Evolutionary conservation across 1,284 basidiomycete genomes (phyloP), one percentile per base, ranked within the genome.

Genomic region (Amylostereum areolatum): DNA sequence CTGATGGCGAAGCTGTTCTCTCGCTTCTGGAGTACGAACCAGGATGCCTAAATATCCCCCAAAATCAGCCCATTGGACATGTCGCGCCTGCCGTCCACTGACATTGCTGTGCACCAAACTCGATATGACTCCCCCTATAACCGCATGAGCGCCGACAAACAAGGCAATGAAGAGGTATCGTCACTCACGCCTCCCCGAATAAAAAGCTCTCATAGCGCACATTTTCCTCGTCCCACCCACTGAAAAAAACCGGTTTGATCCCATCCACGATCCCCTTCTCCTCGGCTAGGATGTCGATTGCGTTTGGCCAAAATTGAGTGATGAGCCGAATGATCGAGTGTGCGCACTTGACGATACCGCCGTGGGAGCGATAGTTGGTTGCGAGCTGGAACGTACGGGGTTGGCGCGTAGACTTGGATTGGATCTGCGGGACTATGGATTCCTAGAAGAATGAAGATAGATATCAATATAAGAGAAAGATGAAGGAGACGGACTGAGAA

Each of bases 81-180:
- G n/a, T n/a, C n/a, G n/a, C n/a, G n/a, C n/a, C n/a, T n/a, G n/a
- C n/a, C n/a, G n/a, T n/a, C n/a, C 9, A 18, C 45, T 11, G 11
- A 83, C 84, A 87, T 66, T 87, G 85, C 33, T 80, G 64, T 0
- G 84, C 83, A 1, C 85, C 85, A 30, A 87, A 79, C 55, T 85
- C 82, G 10, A 85, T 75, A 1, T 68, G 71, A 49, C 65, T 69
- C 10, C 72, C 24, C 27, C 27, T 41, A 11, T 10, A 9, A 11
- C 37, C 29, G 36, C 11, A 8, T 2, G 12, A 35, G 27, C n/a
- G 29, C 9, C 18, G 35, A 9, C 39, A 3, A 36, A n/a, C n/a
- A n/a, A n/a, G n/a, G n/a, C n/a, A n/a, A n/a, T n/a, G n/a, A n/a
- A n/a, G n/a, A n/a, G n/a, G n/a, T n/a, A n/a, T n/a, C n/a, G n/a